Evolutionary conservation across 306 rosid species (phyloP), one percentile per base, ranked within the genome.

Genomic region (Rosa lucieae): DNA sequence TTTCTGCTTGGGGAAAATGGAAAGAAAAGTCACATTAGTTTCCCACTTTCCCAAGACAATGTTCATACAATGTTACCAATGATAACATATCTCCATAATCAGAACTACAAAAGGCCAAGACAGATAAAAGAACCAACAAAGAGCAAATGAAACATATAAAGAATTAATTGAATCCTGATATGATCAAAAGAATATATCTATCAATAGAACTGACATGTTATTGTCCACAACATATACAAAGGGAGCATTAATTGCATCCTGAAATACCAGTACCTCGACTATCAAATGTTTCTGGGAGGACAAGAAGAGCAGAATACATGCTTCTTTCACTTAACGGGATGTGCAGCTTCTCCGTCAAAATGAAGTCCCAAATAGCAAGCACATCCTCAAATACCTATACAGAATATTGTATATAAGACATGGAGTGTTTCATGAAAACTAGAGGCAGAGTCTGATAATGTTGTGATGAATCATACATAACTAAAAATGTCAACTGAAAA

Each of bases 331-430:
- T 83, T 85, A 76, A 89, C 67, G 97, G 93, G 72, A 95, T 90
- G 77, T 86, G 92, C 86, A 95, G 83, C 77, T 90, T 90, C 82
- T 92, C 96, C 73, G 82, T 84, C 86, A 95, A 89, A 84, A 92
- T 90, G 94, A 96, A 95, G 51, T 95, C 97, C 99, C 99, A 95
- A 81, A 95, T 91, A 77, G 94, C 83, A 77, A 77, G 90, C 77
- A 92, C 75, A 77, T 95, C 98, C 84, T 95, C 99, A 65, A 89
- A 82, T 78, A 91, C 97, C 99, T 95, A 84, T 73, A 69, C 77
- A 73, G 79, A 72, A 75, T 75, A 85, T 75, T 62, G 63, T 69
- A 66, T 71, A 77, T 66, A 80, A 78, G 23, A 55, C 23, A 70
- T 47, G n/a, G 42, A 63, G 10, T 44, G 43, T 39, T 40, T 62